Percentiles rank a stretch among this genome's conserved stretches.
phyloP scores from a whole-genome alignment of 2,329 filamentous ascomycete genomes.

The Elsinoe perseae region DNA sequence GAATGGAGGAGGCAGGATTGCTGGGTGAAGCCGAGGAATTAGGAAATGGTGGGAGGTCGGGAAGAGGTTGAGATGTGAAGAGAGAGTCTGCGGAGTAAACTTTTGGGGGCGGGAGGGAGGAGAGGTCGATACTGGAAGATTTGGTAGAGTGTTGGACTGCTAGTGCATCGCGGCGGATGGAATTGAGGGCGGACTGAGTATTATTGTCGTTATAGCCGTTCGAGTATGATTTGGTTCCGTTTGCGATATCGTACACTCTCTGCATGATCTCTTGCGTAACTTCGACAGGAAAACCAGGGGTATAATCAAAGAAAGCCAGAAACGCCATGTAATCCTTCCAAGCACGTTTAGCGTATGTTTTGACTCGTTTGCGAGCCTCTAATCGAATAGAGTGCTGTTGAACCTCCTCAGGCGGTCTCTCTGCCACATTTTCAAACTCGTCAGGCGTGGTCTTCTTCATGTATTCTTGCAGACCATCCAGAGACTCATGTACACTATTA shows the following conservation, averaged over 20 bases:
- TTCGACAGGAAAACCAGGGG: conserved; percentile 58
- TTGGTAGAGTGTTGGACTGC: neutral
- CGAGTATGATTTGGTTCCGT: conserved; percentile 30
- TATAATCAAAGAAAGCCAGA: conserved; percentile 68
- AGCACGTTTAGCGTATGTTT: conserved; percentile 66
- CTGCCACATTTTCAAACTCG: neutral
- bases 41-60: conserved; percentile 62
- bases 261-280: conserved; percentile 51
- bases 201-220: conserved; percentile 22
- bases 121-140: neutral
- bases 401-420: conserved; percentile 22
- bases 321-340: conserved; percentile 67
- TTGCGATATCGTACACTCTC: conserved; percentile 51
- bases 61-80: conserved; percentile 61
- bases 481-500: conserved; percentile 51
- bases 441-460: conserved; percentile 26
- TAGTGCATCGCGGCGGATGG: neutral
- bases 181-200: neutral
- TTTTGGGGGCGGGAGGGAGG: conserved; percentile 38
- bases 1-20: conserved; percentile 25
- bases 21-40: conserved; percentile 25
- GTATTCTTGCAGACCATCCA: conserved; percentile 41
- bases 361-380: conserved; percentile 61
- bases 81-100: conserved; percentile 54
- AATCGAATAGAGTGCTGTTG: conserved; percentile 34